Conservation (phyloP, 2,329 filamentous ascomycete species). For the Hymenoscyphus salicellus region DNA sequence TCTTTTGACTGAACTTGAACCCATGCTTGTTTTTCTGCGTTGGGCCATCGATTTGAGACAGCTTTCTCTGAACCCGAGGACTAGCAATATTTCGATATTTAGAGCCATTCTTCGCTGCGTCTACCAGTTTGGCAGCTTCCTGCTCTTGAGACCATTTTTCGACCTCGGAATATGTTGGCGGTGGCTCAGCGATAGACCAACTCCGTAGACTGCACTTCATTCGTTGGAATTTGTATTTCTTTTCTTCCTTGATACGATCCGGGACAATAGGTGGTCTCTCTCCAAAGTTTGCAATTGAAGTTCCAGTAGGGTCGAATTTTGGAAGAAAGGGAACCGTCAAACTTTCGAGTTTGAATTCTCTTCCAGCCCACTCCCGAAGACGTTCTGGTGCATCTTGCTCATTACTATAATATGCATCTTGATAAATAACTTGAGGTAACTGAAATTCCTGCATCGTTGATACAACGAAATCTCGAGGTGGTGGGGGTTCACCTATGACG, state of each 20-base stretch:
- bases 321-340: conserved; percentile 76
- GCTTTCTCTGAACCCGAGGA: conserved; percentile 33
- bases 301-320: conserved; percentile 65
- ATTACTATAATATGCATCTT: conserved; percentile 80
- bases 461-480: conserved; percentile 46
- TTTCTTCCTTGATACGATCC: conserved; percentile 52
- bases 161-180: conserved; percentile 71
- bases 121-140: conserved; percentile 10
- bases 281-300: conserved; percentile 54
- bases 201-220: conserved; percentile 59
- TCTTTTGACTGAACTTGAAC: conserved; percentile 81
- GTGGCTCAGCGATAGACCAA: conserved; percentile 74
- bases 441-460: conserved; percentile 56
- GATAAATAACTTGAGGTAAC: conserved; percentile 71
- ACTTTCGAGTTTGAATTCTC: conserved; percentile 76
- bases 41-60: conserved; percentile 85
- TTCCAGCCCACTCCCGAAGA: conserved; percentile 78
- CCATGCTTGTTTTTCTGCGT: conserved; percentile 80
- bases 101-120: conserved; percentile 20
- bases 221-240: conserved; percentile 50
- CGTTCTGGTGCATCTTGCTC: conserved; percentile 79
- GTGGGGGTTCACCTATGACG: conserved; percentile 41
- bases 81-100: conserved; percentile 18
- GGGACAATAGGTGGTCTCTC: conserved; percentile 45
- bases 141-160: conserved; percentile 59